Base-by-base conservation (phyloP, 768 basidiomycete genomes). In the Podaxis sp. region DNA sequence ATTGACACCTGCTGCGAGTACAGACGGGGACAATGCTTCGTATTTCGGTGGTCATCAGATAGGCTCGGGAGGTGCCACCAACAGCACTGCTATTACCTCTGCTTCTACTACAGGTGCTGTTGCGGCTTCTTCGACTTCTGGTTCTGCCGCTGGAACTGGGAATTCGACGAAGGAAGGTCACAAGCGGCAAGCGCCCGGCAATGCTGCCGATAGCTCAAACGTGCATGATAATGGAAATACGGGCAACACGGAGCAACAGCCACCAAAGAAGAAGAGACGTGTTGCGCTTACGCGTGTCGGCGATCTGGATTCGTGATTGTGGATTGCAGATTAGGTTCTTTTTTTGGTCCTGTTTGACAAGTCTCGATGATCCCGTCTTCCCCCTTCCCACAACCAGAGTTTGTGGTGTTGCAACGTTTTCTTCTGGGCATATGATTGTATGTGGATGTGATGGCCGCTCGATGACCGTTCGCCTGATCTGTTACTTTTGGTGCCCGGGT, bases 191-290 rank as follows among this genome's bases (percentile, higher is more conserved):
- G n/a, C 53, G 69, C 72, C 61, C 71, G 74, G 63, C 38, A 52
- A 24, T 53, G 19, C 26, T 26, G 30, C 22, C 17, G 17, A 15
- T 46, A 61, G 15, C 51, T 33, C 33, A 33, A 33, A 33, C 33
- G 33, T 9, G 33, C 33, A 33, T 33, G 33, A 33, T 33, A 33
- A 33, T 9, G 58, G 56, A 11, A 58, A 58, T 36, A 33, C 44
- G 15, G 13, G 19, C 26, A 71, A 66, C 19, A 63, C 64, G 61
- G 59, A 60, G 12, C 71, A 77, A 64, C 87, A 86, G 64, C 92
- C 89, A 2, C 89, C 89, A 5, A 95, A 92, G 83, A 94, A 95
- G 76, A 94, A 92, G 74, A 82, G 92, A 61, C 81, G 92, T 24
- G 85, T 93, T n/a, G 89, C 84, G 39, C 78, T 93, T 68, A 92